These are phyloP conservation scores for Candida pseudofarinosa DNA, from an alignment of 805 yeast genomes.

Conservation along the genomic window DNA sequence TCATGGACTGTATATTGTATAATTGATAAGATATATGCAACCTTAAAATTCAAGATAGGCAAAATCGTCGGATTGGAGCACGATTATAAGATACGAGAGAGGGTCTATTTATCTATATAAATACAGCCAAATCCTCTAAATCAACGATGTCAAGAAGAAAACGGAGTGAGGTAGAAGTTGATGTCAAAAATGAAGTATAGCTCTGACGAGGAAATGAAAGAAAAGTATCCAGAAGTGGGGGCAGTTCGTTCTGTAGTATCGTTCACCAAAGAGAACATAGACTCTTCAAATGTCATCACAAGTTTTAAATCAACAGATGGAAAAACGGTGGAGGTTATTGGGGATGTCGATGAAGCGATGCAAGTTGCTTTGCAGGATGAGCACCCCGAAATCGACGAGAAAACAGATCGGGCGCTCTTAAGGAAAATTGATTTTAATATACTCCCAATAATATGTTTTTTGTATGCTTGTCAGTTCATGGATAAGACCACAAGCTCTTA, in stretches of 20 bases:
- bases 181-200: too few relatives aligned
- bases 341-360: constrained; percentile 40
- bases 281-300: neutral
- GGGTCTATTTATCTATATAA: too few relatives aligned
- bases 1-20: too few relatives aligned
- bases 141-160: too few relatives aligned
- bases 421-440: constrained; percentile 21
- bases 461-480: constrained; percentile 28
- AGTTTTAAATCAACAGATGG: constrained; percentile 18
- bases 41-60: too few relatives aligned
- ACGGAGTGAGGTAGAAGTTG: too few relatives aligned
- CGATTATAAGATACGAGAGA: too few relatives aligned
- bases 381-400: constrained; percentile 12
- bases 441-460: constrained; percentile 22
- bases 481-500: constrained; percentile 37
- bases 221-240: neutral
- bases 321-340: constrained; percentile 21
- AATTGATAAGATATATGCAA: too few relatives aligned
- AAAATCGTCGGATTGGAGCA: too few relatives aligned
- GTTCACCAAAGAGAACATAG: neutral
- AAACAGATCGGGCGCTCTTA: constrained; percentile 12
- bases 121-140: too few relatives aligned
- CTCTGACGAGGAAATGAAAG: neutral
- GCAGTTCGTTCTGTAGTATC: neutral
- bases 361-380: constrained; percentile 22